phyloP scores from a whole-genome alignment of 139 green algal genomes.

The Gonium pectorale region DNA sequence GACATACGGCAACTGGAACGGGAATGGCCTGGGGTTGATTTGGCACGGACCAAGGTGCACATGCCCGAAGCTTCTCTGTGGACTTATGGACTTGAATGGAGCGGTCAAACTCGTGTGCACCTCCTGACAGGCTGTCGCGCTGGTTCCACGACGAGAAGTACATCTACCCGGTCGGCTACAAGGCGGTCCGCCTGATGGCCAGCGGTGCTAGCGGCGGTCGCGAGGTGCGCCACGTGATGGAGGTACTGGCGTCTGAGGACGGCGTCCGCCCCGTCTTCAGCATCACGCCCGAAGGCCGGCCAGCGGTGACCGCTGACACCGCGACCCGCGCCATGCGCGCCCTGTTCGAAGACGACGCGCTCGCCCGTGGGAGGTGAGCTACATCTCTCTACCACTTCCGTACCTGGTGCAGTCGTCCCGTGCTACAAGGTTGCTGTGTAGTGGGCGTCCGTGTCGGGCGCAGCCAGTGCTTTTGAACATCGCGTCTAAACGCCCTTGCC shows the following conservation, averaged over 20 bases:
- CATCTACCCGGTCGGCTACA: conserved; percentile 82
- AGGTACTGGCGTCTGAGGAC: conserved; percentile 58
- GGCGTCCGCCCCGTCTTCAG: conserved; percentile 75
- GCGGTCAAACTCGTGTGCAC: too few relatives aligned
- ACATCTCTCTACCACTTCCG: too few relatives aligned
- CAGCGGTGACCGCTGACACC: conserved; percentile 53
- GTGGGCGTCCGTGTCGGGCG: too few relatives aligned
- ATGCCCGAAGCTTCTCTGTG: too few relatives aligned
- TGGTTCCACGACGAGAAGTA: conserved; percentile 76
- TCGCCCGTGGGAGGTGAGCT: conserved; percentile 27
- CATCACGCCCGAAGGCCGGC: conserved; percentile 60
- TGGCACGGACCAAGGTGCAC: too few relatives aligned
- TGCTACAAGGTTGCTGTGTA: too few relatives aligned
- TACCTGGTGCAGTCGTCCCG: too few relatives aligned
- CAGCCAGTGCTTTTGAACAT: too few relatives aligned
- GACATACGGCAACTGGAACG: too few relatives aligned
- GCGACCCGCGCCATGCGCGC: conserved; percentile 66
- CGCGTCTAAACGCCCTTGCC: too few relatives aligned
- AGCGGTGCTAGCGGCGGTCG: conserved; percentile 35
- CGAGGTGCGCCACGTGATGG: conserved; percentile 56
- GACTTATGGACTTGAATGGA: too few relatives aligned
- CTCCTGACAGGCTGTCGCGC: conserved; percentile 72
- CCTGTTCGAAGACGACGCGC: conserved; percentile 51
- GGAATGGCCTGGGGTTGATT: too few relatives aligned
- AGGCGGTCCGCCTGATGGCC: conserved; percentile 38